phyloP scores from a whole-genome alignment of 2,329 filamentous ascomycete species.

The Calonectria pteridis region DNA sequence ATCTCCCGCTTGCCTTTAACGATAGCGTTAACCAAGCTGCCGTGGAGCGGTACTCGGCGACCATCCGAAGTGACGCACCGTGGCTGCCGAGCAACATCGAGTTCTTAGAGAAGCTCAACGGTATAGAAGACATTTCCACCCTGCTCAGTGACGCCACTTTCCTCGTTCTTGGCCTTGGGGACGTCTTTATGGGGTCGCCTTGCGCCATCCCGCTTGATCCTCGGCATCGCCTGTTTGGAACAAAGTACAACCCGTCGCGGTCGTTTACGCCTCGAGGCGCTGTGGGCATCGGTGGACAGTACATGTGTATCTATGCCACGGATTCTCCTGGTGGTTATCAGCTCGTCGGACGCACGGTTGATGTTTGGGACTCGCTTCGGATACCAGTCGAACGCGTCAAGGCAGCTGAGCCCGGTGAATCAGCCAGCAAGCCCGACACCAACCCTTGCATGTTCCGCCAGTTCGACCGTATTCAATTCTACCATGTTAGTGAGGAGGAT shows the following conservation, averaged over 20 bases:
- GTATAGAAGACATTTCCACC: slow-evolving; percentile 43
- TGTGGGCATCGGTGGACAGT: slow-evolving; percentile 53
- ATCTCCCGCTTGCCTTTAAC: slow-evolving; percentile 55
- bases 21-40: slow-evolving; percentile 60
- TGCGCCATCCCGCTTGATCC: slow-evolving; percentile 52
- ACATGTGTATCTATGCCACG: slow-evolving; percentile 55
- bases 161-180: slow-evolving; percentile 53
- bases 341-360: slow-evolving; percentile 51
- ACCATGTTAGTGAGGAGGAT: slow-evolving; percentile 43
- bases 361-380: slow-evolving; percentile 48
- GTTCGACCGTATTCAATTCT: slow-evolving; percentile 52
- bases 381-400: not conserved
- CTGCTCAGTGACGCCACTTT: slow-evolving; percentile 49
- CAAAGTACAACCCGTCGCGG: slow-evolving; percentile 54
- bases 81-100: slow-evolving; percentile 73
- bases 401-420: not conserved
- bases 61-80: slow-evolving; percentile 70
- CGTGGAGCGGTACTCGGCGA: slow-evolving; percentile 71
- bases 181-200: slow-evolving; percentile 55
- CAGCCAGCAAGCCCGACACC: not conserved
- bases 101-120: slow-evolving; percentile 59
- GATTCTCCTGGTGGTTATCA: slow-evolving; percentile 55
- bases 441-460: slow-evolving; percentile 47
- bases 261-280: slow-evolving; percentile 52
- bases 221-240: slow-evolving; percentile 51